Conservation (phyloP, 768 basidiomycete genomes). For the Termitomyces sp. region DNA sequence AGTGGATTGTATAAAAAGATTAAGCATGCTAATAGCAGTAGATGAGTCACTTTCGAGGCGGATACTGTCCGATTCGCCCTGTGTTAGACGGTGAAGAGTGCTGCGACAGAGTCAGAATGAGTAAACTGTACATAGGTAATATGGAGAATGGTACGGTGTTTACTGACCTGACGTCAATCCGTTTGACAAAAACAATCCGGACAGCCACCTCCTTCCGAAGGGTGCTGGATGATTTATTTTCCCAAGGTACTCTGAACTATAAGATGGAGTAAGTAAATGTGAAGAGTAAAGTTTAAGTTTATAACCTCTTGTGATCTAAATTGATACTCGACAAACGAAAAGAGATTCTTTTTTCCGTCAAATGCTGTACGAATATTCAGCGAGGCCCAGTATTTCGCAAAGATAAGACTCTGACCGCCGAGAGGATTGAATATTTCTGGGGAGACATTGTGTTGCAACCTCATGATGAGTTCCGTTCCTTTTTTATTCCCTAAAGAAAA, state of each 20-base stretch:
- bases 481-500: constrained; percentile 20
- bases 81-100: constrained; percentile 8
- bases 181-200: constrained; percentile 19
- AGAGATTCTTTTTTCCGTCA: constrained; percentile 30
- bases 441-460: constrained; percentile 18
- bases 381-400: neutral
- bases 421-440: constrained; percentile 20
- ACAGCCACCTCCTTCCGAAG: constrained; percentile 15
- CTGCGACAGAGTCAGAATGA: neutral
- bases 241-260: constrained; percentile 18
- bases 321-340: constrained; percentile 17
- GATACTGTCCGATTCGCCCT: constrained; percentile 8
- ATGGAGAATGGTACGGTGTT: neutral
- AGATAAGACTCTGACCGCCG: constrained; percentile 17
- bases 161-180: constrained; percentile 17
- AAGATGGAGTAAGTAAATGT: neutral
- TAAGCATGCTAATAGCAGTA: constrained; percentile 25
- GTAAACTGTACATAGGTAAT: neutral
- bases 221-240: constrained; percentile 1
- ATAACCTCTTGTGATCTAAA: constrained; percentile 16
- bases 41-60: constrained; percentile 15
- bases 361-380: constrained; percentile 16
- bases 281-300: neutral
- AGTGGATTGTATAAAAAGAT: constrained; percentile 26
- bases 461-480: constrained; percentile 23